phyloP scores from a whole-genome alignment of 2,329 filamentous ascomycete genomes.

The Penicillium fuscoglaucum region DNA sequence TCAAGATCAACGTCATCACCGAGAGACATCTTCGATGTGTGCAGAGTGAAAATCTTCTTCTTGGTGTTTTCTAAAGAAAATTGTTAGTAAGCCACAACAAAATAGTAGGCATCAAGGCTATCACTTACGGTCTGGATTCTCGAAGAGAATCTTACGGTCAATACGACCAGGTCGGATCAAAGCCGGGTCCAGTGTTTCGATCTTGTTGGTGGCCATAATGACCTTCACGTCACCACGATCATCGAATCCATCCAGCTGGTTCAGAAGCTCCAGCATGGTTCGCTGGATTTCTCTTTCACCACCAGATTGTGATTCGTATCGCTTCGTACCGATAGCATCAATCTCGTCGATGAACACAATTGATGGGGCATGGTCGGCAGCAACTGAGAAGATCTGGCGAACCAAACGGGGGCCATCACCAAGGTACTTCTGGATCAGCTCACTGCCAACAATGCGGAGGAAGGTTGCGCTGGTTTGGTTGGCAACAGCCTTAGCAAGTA shows the following conservation, averaged over 20 bases:
- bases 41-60: constrained; percentile 97
- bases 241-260: constrained; percentile 98
- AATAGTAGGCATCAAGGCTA: neutral
- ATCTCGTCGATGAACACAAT: constrained; percentile 99
- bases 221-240: constrained; percentile 99
- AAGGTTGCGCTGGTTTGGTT: constrained; percentile 99
- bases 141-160: constrained; percentile 89
- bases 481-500: constrained; percentile 93
- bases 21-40: constrained; percentile 98
- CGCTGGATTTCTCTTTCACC: constrained; percentile 97
- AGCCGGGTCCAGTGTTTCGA: constrained; percentile 93
- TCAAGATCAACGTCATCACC: constrained; percentile 97
- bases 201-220: constrained; percentile 99
- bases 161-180: constrained; percentile 96
- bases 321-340: constrained; percentile 97
- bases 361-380: constrained; percentile 90
- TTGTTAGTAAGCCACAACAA: constrained; percentile 23
- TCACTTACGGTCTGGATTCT: constrained; percentile 66
- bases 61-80: constrained; percentile 71
- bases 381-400: constrained; percentile 86
- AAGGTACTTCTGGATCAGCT: constrained; percentile 97
- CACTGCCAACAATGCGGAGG: constrained; percentile 92
- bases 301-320: constrained; percentile 95
- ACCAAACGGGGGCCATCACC: constrained; percentile 94
- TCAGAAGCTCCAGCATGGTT: constrained; percentile 97